phyloP scores from a whole-genome alignment of 257 asterid species.

The Eucommia ulmoides region DNA sequence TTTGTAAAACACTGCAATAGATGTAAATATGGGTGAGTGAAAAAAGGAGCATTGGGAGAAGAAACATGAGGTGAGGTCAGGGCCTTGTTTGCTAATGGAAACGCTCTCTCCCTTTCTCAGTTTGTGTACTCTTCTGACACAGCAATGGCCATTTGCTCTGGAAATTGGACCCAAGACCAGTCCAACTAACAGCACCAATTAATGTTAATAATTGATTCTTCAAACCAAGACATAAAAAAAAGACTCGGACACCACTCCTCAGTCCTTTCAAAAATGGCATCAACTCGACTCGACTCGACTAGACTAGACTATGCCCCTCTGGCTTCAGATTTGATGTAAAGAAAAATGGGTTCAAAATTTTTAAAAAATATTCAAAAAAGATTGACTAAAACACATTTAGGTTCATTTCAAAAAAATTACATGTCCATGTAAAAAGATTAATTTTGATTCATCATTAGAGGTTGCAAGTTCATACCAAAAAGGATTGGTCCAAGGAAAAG shows the following conservation, averaged over 20 bases:
- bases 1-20: no score
- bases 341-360: no score
- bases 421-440: neutral
- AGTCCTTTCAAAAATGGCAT: neutral
- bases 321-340: no score
- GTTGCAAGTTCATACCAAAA: neutral
- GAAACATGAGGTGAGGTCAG: no score
- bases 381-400: neutral
- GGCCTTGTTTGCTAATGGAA: no score
- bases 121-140: slow-evolving; percentile 33
- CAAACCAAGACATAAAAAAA: slow-evolving; percentile 1
- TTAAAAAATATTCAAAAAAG: no score
- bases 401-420: no score
- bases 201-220: slow-evolving; percentile 11
- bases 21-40: no score
- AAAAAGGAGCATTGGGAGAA: slow-evolving; percentile 43
- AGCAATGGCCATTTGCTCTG: slow-evolving; percentile 32
- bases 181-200: slow-evolving; percentile 34
- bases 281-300: neutral
- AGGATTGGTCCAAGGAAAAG: no score
- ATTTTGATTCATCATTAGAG: neutral
- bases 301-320: no score
- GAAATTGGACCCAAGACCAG: slow-evolving; percentile 71
- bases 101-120: no score
- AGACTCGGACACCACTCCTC: neutral